Percentiles rank a stretch among this genome's conserved stretches.
phyloP scores from a whole-genome alignment of 305 asterid genomes.

The Fraxinus floribunda region DNA sequence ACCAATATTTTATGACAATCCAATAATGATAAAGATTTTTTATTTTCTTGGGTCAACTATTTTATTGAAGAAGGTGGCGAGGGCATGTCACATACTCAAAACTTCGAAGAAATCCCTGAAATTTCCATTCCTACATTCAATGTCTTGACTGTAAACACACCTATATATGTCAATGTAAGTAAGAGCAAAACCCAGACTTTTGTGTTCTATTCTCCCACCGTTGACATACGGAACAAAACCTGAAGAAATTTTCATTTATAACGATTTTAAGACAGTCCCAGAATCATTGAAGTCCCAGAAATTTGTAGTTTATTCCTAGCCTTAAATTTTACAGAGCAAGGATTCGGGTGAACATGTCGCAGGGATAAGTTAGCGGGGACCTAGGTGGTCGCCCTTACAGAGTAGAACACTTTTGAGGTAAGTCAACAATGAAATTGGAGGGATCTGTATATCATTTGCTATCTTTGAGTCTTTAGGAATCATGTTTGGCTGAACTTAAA shows the following conservation, averaged over 20 bases:
- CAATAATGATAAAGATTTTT: neutral
- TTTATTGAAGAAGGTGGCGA: neutral
- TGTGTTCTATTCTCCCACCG: neutral
- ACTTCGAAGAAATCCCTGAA: neutral
- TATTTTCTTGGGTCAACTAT: neutral
- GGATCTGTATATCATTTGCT: neutral
- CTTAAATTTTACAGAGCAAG: neutral
- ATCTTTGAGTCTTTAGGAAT: neutral
- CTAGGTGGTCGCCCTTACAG: neutral
- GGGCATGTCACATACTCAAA: neutral
- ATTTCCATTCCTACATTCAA: neutral
- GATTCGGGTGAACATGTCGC: neutral
- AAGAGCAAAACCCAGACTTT: neutral
- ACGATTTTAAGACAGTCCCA: neutral
- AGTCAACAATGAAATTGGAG: neutral
- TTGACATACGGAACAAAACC: neutral
- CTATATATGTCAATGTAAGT: neutral
- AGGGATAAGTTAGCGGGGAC: neutral
- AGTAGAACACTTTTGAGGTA: neutral
- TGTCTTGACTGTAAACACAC: neutral
- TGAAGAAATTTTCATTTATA: neutral
- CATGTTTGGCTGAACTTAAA: neutral
- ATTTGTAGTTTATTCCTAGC: neutral
- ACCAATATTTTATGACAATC: neutral
- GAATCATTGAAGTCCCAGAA: neutral